A percentile compares a stretch with the other conserved stretches of the same genome.
Evolutionary conservation across 1,284 basidiomycete genomes (phyloP).

Genomic region (Melanopsichium pennsylvanicum): DNA sequence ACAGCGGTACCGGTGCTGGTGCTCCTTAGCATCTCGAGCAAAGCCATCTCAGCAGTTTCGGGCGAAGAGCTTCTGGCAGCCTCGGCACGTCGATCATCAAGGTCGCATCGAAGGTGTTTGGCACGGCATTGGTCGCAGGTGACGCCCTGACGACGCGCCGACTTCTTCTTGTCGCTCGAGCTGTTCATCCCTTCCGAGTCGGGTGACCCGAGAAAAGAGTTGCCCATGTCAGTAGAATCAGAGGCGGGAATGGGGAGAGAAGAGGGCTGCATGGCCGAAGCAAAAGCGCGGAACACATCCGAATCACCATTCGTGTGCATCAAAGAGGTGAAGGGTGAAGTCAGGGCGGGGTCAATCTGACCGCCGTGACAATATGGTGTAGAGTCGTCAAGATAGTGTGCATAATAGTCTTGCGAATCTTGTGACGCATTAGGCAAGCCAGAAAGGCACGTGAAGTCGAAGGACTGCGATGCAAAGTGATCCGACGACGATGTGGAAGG

Average conservation of each 20-base stretch:
- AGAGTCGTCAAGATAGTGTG: constrained; percentile 22
- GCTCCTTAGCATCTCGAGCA: constrained; percentile 32
- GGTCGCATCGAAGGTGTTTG: constrained; percentile 60
- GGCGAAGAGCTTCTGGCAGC: constrained; percentile 22
- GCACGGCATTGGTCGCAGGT: constrained; percentile 61
- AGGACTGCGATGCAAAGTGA: constrained; percentile 1
- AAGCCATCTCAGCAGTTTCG: constrained; percentile 10
- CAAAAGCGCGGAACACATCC: constrained; percentile 5
- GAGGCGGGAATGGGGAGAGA: constrained; percentile 9
- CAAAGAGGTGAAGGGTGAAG: constrained; percentile 5
- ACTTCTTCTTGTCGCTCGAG: constrained; percentile 37
- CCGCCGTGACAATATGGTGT: neutral
- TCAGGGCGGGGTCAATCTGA: constrained; percentile 8
- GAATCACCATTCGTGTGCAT: neutral
- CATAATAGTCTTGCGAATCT: constrained; percentile 21
- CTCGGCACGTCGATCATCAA: constrained; percentile 37
- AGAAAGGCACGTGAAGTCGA: constrained; percentile 13
- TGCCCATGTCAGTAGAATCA: constrained; percentile 1
- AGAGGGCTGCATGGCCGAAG: constrained; percentile 6
- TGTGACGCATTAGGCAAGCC: constrained; percentile 3
- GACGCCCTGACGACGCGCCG: constrained; percentile 38
- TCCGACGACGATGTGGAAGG: constrained; percentile 9
- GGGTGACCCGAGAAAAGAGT: constrained; percentile 4
- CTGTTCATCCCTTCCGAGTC: constrained; percentile 11
- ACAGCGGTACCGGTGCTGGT: constrained; percentile 25